Conservation (phyloP, 805 yeast genomes). For the Yarrowia sp. region DNA sequence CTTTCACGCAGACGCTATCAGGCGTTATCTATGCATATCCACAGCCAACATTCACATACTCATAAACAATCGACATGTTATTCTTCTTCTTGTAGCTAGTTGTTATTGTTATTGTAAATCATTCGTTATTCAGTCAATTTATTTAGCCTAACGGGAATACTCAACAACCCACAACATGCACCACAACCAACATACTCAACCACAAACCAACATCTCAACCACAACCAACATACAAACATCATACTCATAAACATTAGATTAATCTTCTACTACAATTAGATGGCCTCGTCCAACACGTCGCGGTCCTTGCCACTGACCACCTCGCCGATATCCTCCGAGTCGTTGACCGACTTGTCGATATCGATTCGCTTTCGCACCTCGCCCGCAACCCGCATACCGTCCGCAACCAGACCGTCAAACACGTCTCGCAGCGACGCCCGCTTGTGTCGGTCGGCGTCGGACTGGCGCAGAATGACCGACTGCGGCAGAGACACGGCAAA, state of each 20-base stretch:
- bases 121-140: too few species aligned
- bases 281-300: conserved; percentile 24
- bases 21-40: background rate
- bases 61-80: too few species aligned
- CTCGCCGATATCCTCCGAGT: conserved; percentile 25
- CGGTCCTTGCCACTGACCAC: conserved; percentile 18
- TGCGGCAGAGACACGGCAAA: conserved; percentile 66
- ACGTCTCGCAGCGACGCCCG: conserved; percentile 59
- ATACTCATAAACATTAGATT: background rate
- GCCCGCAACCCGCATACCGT: conserved; percentile 86
- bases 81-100: too few species aligned
- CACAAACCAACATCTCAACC: too few species aligned
- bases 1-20: too few species aligned
- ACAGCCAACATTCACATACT: too few species aligned
- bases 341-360: conserved; percentile 37
- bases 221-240: too few species aligned
- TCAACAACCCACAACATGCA: too few species aligned
- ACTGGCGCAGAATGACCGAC: conserved; percentile 48
- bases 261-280: background rate
- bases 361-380: conserved; percentile 89
- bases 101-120: too few species aligned
- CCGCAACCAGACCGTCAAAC: conserved; percentile 87
- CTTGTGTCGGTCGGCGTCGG: background rate
- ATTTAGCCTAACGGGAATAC: too few species aligned
- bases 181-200: too few species aligned